Evolutionary conservation across 2,329 filamentous ascomycete genomes (phyloP).

Genomic region (Neonectria ditissima): DNA sequence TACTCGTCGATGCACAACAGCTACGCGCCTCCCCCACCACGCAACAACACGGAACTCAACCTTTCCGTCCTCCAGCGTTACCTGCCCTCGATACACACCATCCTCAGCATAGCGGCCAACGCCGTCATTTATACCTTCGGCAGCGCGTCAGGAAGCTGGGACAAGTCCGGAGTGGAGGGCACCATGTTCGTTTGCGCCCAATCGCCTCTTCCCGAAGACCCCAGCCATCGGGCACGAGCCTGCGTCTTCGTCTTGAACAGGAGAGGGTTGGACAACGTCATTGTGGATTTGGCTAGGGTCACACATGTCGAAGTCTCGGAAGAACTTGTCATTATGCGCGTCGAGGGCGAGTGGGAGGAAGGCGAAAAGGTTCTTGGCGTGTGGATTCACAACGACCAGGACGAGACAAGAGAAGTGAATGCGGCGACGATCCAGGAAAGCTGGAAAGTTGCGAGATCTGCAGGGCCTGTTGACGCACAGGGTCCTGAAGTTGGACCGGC

Average conservation of each 20-base stretch:
- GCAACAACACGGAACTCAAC: slow-evolving; percentile 89
- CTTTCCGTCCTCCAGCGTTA: slow-evolving; percentile 85
- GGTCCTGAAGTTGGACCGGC: slow-evolving; percentile 54
- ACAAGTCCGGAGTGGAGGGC: slow-evolving; percentile 87
- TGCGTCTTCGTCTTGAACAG: slow-evolving; percentile 81
- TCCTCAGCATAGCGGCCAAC: slow-evolving; percentile 85
- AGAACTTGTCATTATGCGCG: slow-evolving; percentile 64
- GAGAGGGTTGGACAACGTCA: slow-evolving; percentile 76
- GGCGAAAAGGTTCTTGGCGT: slow-evolving; percentile 62
- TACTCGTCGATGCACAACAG: slow-evolving; percentile 48
- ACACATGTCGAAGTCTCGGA: slow-evolving; percentile 72
- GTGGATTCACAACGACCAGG: slow-evolving; percentile 66
- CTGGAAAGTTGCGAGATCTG: slow-evolving; percentile 54
- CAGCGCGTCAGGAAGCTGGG: slow-evolving; percentile 75
- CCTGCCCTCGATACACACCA: slow-evolving; percentile 77
- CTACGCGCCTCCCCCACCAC: slow-evolving; percentile 63
- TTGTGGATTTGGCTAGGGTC: slow-evolving; percentile 71
- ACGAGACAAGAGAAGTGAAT: slow-evolving; percentile 57
- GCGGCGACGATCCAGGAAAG: slow-evolving; percentile 57
- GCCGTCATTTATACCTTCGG: slow-evolving; percentile 88
- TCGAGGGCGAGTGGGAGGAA: slow-evolving; percentile 51
- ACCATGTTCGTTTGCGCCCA: slow-evolving; percentile 87
- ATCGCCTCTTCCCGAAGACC: slow-evolving; percentile 54
- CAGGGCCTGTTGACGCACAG: slow-evolving; percentile 45
- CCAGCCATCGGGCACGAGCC: slow-evolving; percentile 52